Evolutionary conservation across 2,329 filamentous ascomycete species (phyloP).

Genomic region (Torrubiella hemipterigena): DNA sequence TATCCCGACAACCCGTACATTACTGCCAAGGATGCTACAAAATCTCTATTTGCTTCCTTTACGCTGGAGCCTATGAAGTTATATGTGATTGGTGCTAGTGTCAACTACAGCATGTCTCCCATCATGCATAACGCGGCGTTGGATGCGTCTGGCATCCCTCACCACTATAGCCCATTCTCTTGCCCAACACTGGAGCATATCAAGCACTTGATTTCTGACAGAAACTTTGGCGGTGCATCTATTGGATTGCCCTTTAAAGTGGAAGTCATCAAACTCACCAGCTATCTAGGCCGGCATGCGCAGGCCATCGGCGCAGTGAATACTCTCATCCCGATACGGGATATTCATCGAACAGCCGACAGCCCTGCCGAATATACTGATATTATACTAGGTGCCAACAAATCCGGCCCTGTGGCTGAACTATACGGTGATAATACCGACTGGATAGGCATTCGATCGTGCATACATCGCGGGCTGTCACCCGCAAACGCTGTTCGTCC

Average conservation of each 20-base stretch:
- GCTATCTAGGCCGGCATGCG: slow-evolving; percentile 61
- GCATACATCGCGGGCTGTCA: slow-evolving; percentile 59
- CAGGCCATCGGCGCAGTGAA: slow-evolving; percentile 67
- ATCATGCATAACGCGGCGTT: slow-evolving; percentile 68
- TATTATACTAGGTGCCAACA: slow-evolving; percentile 48
- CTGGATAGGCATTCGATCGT: slow-evolving; percentile 68
- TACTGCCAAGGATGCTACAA: slow-evolving; percentile 51
- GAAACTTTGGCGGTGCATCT: slow-evolving; percentile 59
- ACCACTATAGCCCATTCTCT: slow-evolving; percentile 53
- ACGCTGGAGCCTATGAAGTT: slow-evolving; percentile 58
- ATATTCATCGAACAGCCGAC: slow-evolving; percentile 41
- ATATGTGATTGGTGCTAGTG: slow-evolving; percentile 62
- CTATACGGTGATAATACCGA: slow-evolving; percentile 73
- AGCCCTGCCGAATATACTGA: too few species aligned
- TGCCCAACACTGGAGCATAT: slow-evolving; percentile 50
- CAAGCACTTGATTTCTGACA: slow-evolving; percentile 50
- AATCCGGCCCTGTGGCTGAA: slow-evolving; percentile 53
- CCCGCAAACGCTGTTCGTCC: slow-evolving; percentile 55
- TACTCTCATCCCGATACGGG: slow-evolving; percentile 59
- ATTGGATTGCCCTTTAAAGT: slow-evolving; percentile 67
- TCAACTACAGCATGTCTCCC: slow-evolving; percentile 62
- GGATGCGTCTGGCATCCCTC: slow-evolving; percentile 54
- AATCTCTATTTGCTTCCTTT: slow-evolving; percentile 54
- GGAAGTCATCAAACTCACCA: slow-evolving; percentile 55
- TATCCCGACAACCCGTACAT: slow-evolving; percentile 20